Evolutionary conservation across 345 rosid genomes (phyloP).

Genomic region (sweet orange (Citrus sinensis)): DVS_A1.0 CM039166.1:23782501-23783000

Average conservation of each 20-base stretch:
- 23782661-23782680: neutral
- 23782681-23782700: neutral
- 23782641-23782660: no score
- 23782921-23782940: neutral
- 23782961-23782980: neutral
- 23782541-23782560: neutral
- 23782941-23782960: neutral
- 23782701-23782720: neutral
- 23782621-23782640: no score
- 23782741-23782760: neutral
- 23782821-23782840: neutral
- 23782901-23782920: neutral
- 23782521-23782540: neutral
- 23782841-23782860: neutral
- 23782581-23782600: neutral
- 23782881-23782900: neutral
- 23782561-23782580: neutral
- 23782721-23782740: neutral
- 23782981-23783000: neutral
- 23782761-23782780: neutral
- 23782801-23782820: neutral
- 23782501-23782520: neutral
- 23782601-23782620: no score
- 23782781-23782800: neutral
- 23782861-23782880: neutral